These are phyloP conservation scores for Candida suzukii DNA, from an alignment of 805 yeast species.

Conservation along the genomic window DNA sequence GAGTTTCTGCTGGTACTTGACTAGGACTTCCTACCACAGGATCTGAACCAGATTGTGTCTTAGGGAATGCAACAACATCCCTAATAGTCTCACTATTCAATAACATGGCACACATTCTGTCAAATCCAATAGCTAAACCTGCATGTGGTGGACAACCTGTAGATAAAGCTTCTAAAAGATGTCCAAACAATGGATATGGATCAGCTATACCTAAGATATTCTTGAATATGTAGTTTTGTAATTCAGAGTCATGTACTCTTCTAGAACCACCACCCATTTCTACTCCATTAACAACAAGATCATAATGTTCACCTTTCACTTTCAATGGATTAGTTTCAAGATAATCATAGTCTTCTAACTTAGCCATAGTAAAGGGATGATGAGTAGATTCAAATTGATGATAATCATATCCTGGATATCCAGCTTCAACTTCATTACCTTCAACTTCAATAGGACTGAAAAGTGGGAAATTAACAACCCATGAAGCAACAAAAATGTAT, in stretches of 20 bases:
- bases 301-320: conserved; percentile 88
- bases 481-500: conserved; percentile 52
- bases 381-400: conserved; percentile 63
- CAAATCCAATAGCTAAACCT: conserved; percentile 93
- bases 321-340: conserved; percentile 49
- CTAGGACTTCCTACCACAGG: conserved; percentile 86
- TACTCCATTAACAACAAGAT: conserved; percentile 86
- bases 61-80: conserved; percentile 95
- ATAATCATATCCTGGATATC: conserved; percentile 57
- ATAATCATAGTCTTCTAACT: conserved; percentile 55
- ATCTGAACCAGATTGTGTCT: conserved; percentile 82
- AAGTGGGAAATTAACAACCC: conserved; percentile 93
- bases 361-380: conserved; percentile 96
- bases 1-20: conserved; percentile 39
- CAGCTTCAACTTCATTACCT: conserved; percentile 10
- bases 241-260: conserved; percentile 79
- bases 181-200: conserved; percentile 70
- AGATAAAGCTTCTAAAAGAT: conserved; percentile 69
- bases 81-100: conserved; percentile 71
- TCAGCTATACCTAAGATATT: conserved; percentile 53
- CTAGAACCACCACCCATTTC: conserved; percentile 98
- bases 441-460: conserved; percentile 65
- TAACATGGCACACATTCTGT: conserved; percentile 86
- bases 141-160: conserved; percentile 99
- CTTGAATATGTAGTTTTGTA: conserved; percentile 70